Evolutionary conservation across 2,329 filamentous ascomycete genomes (phyloP), one percentile per base, ranked within the genome.

Genomic region (Fusarium continuum): DNA sequence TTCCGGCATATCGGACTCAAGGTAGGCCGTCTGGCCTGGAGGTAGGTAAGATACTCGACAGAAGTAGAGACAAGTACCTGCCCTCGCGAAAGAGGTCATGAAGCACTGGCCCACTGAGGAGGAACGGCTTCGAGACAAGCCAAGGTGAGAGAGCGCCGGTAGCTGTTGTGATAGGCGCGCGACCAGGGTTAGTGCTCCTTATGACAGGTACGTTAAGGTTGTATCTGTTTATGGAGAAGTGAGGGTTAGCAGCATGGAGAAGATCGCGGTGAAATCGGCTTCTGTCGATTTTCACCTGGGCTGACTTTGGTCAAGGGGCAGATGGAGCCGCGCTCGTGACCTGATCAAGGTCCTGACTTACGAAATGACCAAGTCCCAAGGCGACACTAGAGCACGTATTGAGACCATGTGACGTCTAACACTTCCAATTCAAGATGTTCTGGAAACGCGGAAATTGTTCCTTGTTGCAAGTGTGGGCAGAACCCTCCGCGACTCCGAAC

Each of bases 141-240:
- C 25, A 39, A 46, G 17, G 25, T 32, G 25, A 45, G 43, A 61
- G 16, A 35, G 49, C 14, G 45, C 36, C 39, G 49, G 52, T 25
- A 57, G 44, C 28, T 39, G 29, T 40, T 49, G 50, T 52, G 54
- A 63, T 65, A 65, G 64, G 64, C 23, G 61, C 64, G 47, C 61
- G 47, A 65, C 39, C 44, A 45, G 38, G 13, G n/a, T 45, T 41
- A 28, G 47, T 31, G 49, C 34, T 38, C 31, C 41, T 48, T 39
- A 55, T 28, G 44, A 32, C 22, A 32, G 39, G 26, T 25, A 25
- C 13, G 28, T 31, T 28, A 25, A 49, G 11, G 32, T 36, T 57
- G 38, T 51, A 35, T 47, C 36, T 35, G 40, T 43, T 29, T 40
- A 61, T 20, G 61, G 31, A 48, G 40, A 35, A 47, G 14, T 16